phyloP scores from a whole-genome alignment of 805 yeast species.

The Yamadazyma philogaea region DNA sequence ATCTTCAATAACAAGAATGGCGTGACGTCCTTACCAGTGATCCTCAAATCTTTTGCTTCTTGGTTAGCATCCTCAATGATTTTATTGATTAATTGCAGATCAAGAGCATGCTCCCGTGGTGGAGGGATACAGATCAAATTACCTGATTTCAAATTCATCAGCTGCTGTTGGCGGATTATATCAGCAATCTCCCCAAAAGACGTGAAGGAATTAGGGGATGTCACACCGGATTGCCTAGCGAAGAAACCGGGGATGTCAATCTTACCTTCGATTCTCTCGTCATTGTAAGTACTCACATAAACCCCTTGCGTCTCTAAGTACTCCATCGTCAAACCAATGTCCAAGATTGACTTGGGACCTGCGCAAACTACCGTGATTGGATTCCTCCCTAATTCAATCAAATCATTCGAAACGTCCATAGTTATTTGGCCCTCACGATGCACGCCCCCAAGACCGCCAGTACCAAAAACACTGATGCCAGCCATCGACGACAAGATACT shows the following conservation, averaged over 20 bases:
- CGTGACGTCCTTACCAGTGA: slow-evolving; percentile 72
- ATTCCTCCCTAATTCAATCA: slow-evolving; percentile 78
- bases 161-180: slow-evolving; percentile 45
- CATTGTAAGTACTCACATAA: slow-evolving; percentile 68
- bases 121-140: slow-evolving; percentile 81
- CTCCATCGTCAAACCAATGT: slow-evolving; percentile 77
- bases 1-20: slow-evolving; percentile 71
- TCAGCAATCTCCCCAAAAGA: slow-evolving; percentile 58
- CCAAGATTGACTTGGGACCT: slow-evolving; percentile 85
- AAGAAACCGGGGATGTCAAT: slow-evolving; percentile 75
- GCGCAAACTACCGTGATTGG: slow-evolving; percentile 90
- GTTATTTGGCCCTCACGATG: slow-evolving; percentile 73
- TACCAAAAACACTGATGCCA: slow-evolving; percentile 82
- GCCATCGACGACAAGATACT: slow-evolving; percentile 76
- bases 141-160: slow-evolving; percentile 60
- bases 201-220: slow-evolving; percentile 64
- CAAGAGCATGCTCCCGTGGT: slow-evolving; percentile 59
- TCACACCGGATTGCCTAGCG: slow-evolving; percentile 68
- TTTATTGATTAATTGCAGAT: slow-evolving; percentile 46
- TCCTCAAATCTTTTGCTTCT: slow-evolving; percentile 51
- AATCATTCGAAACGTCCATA: slow-evolving; percentile 83
- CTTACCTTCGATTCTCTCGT: slow-evolving; percentile 16
- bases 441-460: slow-evolving; percentile 93
- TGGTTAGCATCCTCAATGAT: slow-evolving; percentile 58
- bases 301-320: slow-evolving; percentile 90